Evolutionary conservation across 208 protist genomes (phyloP), one percentile per base, ranked within the genome.

Genomic region (Vickermania spadyakhi): DNA sequence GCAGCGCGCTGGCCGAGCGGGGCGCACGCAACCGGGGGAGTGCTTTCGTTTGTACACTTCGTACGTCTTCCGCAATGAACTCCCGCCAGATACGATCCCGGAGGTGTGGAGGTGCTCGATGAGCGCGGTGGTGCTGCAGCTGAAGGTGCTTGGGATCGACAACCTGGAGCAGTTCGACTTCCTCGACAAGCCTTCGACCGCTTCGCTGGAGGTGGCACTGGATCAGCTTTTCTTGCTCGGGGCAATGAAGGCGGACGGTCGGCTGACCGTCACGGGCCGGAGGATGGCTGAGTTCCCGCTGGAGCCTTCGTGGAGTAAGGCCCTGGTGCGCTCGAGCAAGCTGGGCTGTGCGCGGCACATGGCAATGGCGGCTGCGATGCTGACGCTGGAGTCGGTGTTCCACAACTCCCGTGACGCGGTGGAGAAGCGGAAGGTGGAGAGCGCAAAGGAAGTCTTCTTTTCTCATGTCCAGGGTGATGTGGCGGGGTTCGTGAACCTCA

Each of bases 221-320:
- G 93, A 98, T 68, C 88, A 98, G 27, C 91, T 99, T 1, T 99
- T 99, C 72, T 94, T 98, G 56, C 80, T 99, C 1, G 98, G 98
- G 7, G 98, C 98, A 0, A 89, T 99, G 66, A 96, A 99, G 69
- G 91, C 97, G 28, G 92, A 99, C 25, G 98, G 98, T 14, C 71
- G 96, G 1, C 80, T 99, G 0, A 99, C 98, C 2, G 77, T 93
- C 11, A 80, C 96, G 0, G 98, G 98, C 0, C 54, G 81, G n/a
- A 91, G 92, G 31, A 99, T 99, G 98, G 76, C 97, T 2, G 97
- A 99, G 71, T 99, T 99, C 66, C 98, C 98, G 60, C 72, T 99
- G 58, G 98, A 99, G 58, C 98, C 98, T 25, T 96, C 98, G 66
- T 73, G 99, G 2, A 89, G 94, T 41, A 98, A 99, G 71, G 86